Percentiles rank a stretch among this genome's conserved stretches.
phyloP scores from a whole-genome alignment of 345 rosid species.

The Eucalyptus pauciflora region DNA sequence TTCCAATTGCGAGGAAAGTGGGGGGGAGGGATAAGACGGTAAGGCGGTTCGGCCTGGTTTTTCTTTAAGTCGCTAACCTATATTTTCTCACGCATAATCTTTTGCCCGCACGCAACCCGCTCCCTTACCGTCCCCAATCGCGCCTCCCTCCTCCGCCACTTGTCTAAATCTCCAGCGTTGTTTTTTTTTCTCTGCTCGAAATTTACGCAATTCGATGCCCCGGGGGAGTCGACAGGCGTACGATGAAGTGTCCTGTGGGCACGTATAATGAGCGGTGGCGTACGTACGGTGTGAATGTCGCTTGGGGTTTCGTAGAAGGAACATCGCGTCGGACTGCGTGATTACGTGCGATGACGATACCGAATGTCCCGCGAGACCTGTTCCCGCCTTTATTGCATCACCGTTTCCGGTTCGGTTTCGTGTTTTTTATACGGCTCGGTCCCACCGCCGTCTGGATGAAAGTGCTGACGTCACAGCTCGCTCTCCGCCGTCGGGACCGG shows the following conservation, averaged over 20 bases:
- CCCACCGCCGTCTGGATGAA: not conserved
- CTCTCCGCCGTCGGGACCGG: not conserved
- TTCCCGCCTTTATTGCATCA: not conserved
- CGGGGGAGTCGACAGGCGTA: not conserved
- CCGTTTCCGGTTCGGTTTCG: not conserved
- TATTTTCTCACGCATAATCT: not conserved
- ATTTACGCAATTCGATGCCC: not conserved
- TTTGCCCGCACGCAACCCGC: not conserved
- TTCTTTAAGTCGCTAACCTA: not conserved
- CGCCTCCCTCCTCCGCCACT: not conserved
- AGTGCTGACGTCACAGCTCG: not conserved
- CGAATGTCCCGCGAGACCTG: not conserved
- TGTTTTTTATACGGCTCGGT: not conserved
- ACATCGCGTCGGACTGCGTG: not conserved
- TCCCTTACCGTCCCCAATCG: not conserved
- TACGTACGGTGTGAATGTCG: not conserved
- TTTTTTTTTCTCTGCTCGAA: not conserved
- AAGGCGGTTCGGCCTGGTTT: not conserved
- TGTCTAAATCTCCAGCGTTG: not conserved
- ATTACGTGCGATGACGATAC: not conserved
- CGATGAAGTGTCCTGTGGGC: not conserved
- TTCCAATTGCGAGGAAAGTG: not conserved
- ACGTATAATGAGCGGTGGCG: not conserved
- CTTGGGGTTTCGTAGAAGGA: not conserved
- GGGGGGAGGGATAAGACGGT: not conserved